phyloP scores from a whole-genome alignment of 257 asterid genomes.

The Nicotiana otophora region DNA sequence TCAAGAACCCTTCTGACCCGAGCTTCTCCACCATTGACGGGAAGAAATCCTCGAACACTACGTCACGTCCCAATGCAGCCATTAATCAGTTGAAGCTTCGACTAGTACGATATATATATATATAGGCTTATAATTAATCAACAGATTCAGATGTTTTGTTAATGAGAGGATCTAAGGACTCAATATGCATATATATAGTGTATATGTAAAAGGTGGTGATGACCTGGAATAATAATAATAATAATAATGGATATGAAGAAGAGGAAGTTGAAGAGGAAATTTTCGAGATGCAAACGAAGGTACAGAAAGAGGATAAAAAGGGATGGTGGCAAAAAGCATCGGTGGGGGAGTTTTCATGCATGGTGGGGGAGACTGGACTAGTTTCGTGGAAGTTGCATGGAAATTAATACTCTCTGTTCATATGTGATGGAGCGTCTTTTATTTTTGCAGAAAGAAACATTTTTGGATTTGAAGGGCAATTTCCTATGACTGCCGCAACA shows the following conservation, averaged over 20 bases:
- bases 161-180: background rate
- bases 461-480: background rate
- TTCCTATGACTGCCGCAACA: background rate
- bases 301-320: background rate
- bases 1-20: conserved; percentile 58
- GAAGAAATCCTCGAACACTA: conserved; percentile 57
- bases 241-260: background rate
- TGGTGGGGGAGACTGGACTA: background rate
- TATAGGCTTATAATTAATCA: too few species aligned
- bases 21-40: conserved; percentile 71
- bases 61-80: background rate
- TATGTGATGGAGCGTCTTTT: background rate
- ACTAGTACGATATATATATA: too few species aligned
- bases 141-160: background rate
- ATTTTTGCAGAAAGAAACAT: too few species aligned
- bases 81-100: background rate
- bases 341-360: background rate
- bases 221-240: too few species aligned
- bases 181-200: background rate
- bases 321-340: background rate
- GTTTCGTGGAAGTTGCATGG: conserved; percentile 8
- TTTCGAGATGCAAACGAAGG: background rate
- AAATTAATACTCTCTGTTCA: background rate
- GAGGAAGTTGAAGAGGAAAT: background rate
- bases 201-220: too few species aligned